Evolutionary conservation across 805 yeast species (phyloP).

Genomic region (Ogataea kodamae): DNA sequence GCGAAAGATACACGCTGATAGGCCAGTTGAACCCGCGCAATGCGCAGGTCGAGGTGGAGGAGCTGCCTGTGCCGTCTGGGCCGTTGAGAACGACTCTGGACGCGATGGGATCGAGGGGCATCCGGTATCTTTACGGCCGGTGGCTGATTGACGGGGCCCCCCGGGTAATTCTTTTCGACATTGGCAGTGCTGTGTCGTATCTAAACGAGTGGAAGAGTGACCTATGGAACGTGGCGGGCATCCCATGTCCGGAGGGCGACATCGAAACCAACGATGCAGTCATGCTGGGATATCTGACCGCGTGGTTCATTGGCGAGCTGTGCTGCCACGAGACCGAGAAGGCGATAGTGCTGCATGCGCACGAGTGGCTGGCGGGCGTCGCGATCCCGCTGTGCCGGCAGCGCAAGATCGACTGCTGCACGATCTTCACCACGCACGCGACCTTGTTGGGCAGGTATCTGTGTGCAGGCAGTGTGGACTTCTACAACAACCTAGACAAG

Average conservation of each 20-base stretch:
- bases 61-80: slow-evolving; percentile 46
- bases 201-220: slow-evolving; percentile 94
- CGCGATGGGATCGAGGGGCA: slow-evolving; percentile 79
- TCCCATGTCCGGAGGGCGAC: slow-evolving; percentile 90
- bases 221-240: slow-evolving; percentile 85
- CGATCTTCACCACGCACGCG: slow-evolving; percentile 97
- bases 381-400: slow-evolving; percentile 90
- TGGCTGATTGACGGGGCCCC: slow-evolving; percentile 99
- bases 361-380: slow-evolving; percentile 98
- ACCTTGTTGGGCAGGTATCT: slow-evolving; percentile 90
- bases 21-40: slow-evolving; percentile 80
- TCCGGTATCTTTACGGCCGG: slow-evolving; percentile 81
- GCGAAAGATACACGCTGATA: slow-evolving; percentile 76
- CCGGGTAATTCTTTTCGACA: slow-evolving; percentile 81
- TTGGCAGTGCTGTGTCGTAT: slow-evolving; percentile 64
- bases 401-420: slow-evolving; percentile 87
- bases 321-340: slow-evolving; percentile 78
- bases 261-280: slow-evolving; percentile 89
- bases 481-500: slow-evolving; percentile 79
- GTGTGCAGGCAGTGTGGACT: slow-evolving; percentile 96
- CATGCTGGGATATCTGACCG: slow-evolving; percentile 85
- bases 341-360: slow-evolving; percentile 92
- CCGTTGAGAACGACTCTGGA: slow-evolving; percentile 61
- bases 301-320: slow-evolving; percentile 96
- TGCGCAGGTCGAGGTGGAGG: slow-evolving; percentile 81